Percentiles rank a stretch among this genome's conserved stretches.
These are phyloP conservation scores for Mortierella claussenii DNA, from an alignment of 192 early-diverging fungal genomes.

Conservation along the genomic window DNA sequence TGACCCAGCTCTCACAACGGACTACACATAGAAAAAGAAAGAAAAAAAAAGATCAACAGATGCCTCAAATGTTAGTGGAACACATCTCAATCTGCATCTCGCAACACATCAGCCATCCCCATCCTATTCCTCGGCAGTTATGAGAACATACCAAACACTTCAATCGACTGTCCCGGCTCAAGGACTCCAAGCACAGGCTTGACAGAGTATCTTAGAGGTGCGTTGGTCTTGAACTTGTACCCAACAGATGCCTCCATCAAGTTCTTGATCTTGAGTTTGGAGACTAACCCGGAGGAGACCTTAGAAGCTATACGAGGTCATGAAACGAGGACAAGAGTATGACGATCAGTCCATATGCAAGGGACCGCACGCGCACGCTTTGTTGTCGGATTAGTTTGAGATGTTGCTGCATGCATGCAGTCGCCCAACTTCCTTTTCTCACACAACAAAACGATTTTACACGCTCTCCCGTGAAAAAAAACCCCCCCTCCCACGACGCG, in stretches of 20 bases:
- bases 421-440: background rate
- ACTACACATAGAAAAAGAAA: constrained; percentile 23
- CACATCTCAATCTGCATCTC: background rate
- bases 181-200: constrained; percentile 58
- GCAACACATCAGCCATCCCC: too few relatives aligned
- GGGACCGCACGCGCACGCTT: too few relatives aligned
- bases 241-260: constrained; percentile 41
- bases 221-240: constrained; percentile 63
- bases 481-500: background rate
- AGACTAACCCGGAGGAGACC: constrained; percentile 52
- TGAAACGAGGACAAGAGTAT: background rate
- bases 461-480: background rate
- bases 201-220: constrained; percentile 55
- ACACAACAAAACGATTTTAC: background rate
- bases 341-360: background rate
- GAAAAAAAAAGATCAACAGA: too few relatives aligned
- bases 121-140: too few relatives aligned
- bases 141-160: constrained; percentile 64
- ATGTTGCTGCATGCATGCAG: background rate
- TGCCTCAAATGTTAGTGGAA: background rate
- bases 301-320: constrained; percentile 45
- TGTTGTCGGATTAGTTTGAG: background rate
- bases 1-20: constrained; percentile 56
- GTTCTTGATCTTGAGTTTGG: constrained; percentile 55
- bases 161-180: constrained; percentile 47